phyloP scores from a whole-genome alignment of 441 rosid species.

The Euphorbia schlechtendalii region DNA sequence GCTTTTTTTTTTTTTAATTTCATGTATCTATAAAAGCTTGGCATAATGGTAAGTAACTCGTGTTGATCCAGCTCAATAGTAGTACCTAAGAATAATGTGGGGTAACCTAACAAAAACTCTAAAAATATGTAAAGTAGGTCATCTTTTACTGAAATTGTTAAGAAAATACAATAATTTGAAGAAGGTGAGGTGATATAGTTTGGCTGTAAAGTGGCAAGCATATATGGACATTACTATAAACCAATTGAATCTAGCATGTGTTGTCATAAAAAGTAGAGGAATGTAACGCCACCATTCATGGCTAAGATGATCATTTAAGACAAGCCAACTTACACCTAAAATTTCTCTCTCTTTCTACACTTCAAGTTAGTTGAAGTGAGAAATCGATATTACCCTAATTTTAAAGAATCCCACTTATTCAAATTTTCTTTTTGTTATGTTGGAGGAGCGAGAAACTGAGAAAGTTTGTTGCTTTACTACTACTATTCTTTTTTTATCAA shows the following conservation, averaged over 20 bases:
- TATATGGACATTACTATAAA: background rate
- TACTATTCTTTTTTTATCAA: too few species aligned
- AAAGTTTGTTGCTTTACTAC: too few species aligned
- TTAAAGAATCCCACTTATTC: background rate
- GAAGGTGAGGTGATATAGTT: background rate
- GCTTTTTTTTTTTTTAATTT: too few species aligned
- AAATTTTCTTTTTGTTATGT: background rate
- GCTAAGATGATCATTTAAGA: background rate
- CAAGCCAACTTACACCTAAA: background rate
- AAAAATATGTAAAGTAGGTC: slow-evolving; percentile 3
- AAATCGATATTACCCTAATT: background rate
- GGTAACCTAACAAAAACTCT: background rate
- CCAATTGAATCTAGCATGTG: slow-evolving; percentile 7
- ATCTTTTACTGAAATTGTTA: background rate
- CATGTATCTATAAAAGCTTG: background rate
- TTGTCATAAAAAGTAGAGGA: slow-evolving; percentile 16
- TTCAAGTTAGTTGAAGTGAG: background rate
- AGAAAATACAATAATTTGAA: background rate
- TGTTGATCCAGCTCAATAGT: background rate
- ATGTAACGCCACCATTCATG: slow-evolving; percentile 12
- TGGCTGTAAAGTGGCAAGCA: slow-evolving; percentile 6
- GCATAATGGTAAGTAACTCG: background rate
- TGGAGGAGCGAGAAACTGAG: too few species aligned
- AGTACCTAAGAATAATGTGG: background rate
- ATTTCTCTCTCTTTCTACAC: background rate